phyloP scores from a whole-genome alignment of 1,284 basidiomycete genomes.

The Exobasidium rhododendri region DNA sequence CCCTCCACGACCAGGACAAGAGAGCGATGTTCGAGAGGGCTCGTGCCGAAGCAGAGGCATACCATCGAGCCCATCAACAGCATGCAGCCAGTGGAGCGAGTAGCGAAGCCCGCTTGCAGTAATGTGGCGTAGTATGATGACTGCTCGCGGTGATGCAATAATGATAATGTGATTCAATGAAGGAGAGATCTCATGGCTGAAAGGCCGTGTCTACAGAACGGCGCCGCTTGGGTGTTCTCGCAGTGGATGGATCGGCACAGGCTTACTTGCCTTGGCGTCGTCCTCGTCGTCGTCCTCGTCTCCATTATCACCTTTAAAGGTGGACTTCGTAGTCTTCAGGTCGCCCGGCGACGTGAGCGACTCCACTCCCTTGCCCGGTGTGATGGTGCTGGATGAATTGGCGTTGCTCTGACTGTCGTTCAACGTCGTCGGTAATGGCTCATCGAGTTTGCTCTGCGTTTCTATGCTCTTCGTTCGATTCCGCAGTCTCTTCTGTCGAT shows the following conservation, averaged over 20 bases:
- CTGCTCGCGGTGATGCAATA: too few relatives aligned
- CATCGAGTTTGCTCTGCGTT: too few relatives aligned
- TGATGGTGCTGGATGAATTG: background rate
- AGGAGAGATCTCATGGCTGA: too few relatives aligned
- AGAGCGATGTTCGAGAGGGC: conserved; percentile 45
- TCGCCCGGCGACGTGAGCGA: too few relatives aligned
- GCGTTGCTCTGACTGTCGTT: background rate
- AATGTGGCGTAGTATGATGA: too few relatives aligned
- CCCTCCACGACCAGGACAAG: conserved; percentile 44
- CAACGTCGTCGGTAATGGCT: background rate
- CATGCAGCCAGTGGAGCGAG: conserved; percentile 4
- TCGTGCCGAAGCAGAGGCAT: conserved; percentile 46
- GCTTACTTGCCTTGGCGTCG: too few relatives aligned
- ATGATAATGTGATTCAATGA: too few relatives aligned
- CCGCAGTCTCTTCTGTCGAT: background rate
- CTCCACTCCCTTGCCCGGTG: background rate
- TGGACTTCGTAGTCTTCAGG: background rate
- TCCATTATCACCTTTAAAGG: background rate
- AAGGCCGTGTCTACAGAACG: too few relatives aligned
- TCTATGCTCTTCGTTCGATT: background rate
- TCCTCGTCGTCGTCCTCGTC: background rate
- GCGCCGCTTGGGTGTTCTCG: too few relatives aligned
- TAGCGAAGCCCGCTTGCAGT: background rate
- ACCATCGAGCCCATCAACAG: conserved; percentile 23
- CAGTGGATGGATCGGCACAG: conserved; percentile 3